A percentile compares a stretch with the other conserved stretches of the same genome.
phyloP scores from a whole-genome alignment of 495 filamentous ascomycete genomes.

The Daldinia bambusicola region DNA sequence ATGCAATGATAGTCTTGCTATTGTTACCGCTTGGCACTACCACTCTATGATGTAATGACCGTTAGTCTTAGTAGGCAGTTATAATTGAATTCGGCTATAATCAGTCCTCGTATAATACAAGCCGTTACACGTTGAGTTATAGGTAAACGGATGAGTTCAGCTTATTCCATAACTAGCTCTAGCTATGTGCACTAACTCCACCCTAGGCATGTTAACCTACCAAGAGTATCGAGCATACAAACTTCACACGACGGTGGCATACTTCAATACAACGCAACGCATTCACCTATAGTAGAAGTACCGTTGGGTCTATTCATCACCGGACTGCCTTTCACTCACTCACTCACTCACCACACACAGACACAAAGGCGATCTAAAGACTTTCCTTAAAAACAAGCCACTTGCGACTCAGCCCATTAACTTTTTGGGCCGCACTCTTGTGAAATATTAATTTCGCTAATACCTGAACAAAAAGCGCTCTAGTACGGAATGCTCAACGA shows the following conservation, averaged over 20 bases:
- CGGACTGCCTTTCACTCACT: background rate
- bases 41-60: background rate
- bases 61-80: background rate
- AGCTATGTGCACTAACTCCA: background rate
- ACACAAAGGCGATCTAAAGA: background rate
- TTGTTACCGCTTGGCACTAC: background rate
- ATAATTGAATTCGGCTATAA: constrained; percentile 1
- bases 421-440: background rate
- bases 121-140: background rate
- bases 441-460: constrained; percentile 5
- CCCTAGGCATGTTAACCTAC: background rate
- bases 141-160: background rate
- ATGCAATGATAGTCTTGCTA: background rate
- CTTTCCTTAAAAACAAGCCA: background rate
- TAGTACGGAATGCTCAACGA: constrained; percentile 12
- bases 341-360: background rate
- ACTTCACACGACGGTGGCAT: background rate
- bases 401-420: background rate
- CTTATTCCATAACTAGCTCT: background rate
- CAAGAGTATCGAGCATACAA: background rate
- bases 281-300: background rate
- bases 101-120: background rate
- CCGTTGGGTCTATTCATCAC: background rate
- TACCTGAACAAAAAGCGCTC: constrained; percentile 4
- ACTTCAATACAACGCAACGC: background rate